These are phyloP conservation scores for Trametes sp. DNA, from an alignment of 1,284 basidiomycete species.

Conservation along the genomic window DNA sequence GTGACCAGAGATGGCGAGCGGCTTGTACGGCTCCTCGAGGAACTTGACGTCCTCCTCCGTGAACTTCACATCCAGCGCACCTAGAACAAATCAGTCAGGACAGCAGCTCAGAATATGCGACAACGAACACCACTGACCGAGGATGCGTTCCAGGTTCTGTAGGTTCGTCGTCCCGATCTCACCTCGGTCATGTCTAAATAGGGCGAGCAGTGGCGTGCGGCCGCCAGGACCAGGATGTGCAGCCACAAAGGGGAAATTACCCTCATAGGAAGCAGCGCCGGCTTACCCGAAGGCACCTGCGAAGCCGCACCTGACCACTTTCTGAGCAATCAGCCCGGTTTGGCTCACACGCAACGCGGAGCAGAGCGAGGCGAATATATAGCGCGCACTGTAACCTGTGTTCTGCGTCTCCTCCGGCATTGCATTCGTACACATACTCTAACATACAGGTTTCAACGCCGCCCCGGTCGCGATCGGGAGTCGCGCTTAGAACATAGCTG, in stretches of 20 bases:
- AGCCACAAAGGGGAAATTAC: no score
- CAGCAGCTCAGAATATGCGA: not conserved
- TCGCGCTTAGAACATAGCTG: not conserved
- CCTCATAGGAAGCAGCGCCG: not conserved
- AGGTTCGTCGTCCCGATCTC: slow-evolving; percentile 56
- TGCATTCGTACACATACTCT: not conserved
- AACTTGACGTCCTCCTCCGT: slow-evolving; percentile 32
- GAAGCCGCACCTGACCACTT: not conserved
- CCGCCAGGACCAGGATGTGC: no score
- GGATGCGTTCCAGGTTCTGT: slow-evolving; percentile 55
- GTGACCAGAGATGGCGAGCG: slow-evolving; percentile 32
- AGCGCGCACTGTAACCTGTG: not conserved
- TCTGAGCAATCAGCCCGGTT: not conserved
- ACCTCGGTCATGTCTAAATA: no score
- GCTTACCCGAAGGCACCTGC: not conserved
- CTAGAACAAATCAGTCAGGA: slow-evolving; percentile 21
- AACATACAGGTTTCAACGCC: no score
- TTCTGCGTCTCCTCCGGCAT: not conserved
- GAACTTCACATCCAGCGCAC: slow-evolving; percentile 33
- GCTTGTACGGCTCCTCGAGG: slow-evolving; percentile 34
- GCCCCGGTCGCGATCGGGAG: not conserved
- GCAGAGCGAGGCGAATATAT: not conserved
- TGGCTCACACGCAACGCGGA: not conserved
- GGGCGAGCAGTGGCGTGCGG: no score
- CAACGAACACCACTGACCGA: slow-evolving; percentile 45